phyloP scores from a whole-genome alignment of 2,329 filamentous ascomycete species.

The Cercospora berteroae region DNA sequence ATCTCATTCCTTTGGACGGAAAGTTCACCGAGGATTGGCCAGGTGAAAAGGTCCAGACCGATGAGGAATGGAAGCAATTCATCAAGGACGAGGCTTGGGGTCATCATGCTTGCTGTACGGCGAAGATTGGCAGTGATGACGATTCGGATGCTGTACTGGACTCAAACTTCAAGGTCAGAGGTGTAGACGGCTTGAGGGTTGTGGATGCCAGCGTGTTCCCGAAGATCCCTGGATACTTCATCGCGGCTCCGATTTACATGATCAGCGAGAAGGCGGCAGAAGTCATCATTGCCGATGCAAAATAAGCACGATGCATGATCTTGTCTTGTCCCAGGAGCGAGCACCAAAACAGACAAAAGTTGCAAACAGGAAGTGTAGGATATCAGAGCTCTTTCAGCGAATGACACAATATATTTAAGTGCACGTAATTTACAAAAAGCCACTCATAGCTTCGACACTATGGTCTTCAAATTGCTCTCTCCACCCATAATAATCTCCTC shows the following conservation, averaged over 20 bases:
- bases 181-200: constrained; percentile 54
- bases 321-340: background rate
- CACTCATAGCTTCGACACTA: constrained; percentile 35
- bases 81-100: constrained; percentile 54
- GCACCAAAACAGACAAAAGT: background rate
- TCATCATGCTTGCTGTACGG: constrained; percentile 58
- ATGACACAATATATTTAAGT: background rate
- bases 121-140: constrained; percentile 54
- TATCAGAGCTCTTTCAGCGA: background rate
- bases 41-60: constrained; percentile 42
- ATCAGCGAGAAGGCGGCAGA: constrained; percentile 61
- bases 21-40: constrained; percentile 46
- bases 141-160: constrained; percentile 58
- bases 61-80: constrained; percentile 48
- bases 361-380: background rate
- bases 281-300: constrained; percentile 44
- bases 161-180: constrained; percentile 28
- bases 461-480: constrained; percentile 32
- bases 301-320: background rate
- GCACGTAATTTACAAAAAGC: background rate
- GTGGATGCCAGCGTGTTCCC: constrained; percentile 62
- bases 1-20: constrained; percentile 43
- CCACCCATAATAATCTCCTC: constrained; percentile 52
- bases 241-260: constrained; percentile 54
- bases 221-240: constrained; percentile 55